Evolutionary conservation across 495 filamentous ascomycete species (phyloP), one percentile per base, ranked within the genome.

Genomic region (Penicillium nucicola): DNA sequence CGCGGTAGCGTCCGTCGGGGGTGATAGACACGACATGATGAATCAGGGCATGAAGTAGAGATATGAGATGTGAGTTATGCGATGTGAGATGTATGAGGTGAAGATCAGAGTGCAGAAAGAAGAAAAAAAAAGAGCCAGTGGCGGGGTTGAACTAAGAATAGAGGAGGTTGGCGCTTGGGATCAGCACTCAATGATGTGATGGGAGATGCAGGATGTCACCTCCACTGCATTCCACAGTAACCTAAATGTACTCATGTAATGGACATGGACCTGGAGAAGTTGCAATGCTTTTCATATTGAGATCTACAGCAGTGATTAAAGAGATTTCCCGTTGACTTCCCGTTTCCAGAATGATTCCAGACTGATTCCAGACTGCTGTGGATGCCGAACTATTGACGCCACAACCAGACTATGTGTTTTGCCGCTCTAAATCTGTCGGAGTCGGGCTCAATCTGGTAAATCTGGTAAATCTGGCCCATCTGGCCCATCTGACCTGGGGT

Each of bases 11-110:
- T 50, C 52, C 14, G 52, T 36, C 8, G 53, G 41, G 14, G 57
- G 43, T 17, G 56, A 55, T 7, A 65, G 50, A 53, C 57, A 62
- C 39, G 64, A 69, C 53, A 62, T 58, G n/a, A 56, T 59, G 33
- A 60, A 45, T 28, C 8, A 58, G 41, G 33, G 58, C 64, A 61
- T 53, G 65, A 66, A 48, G 62, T 57, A 61, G 45, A 57, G 34
- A 38, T 23, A 25, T 5, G 9, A 30, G 44, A n/a, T n/a, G n/a
- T n/a, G n/a, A n/a, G n/a, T n/a, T n/a, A n/a, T n/a, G n/a, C n/a
- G n/a, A n/a, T n/a, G n/a, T n/a, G n/a, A n/a, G n/a, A n/a, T n/a
- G n/a, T n/a, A n/a, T n/a, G n/a, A n/a, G n/a, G n/a, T n/a, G 38
- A 40, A 37, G 17, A 36, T 35, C 38, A 50, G 46, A 42, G 33